Evolutionary conservation across 2,329 filamentous ascomycete species (phyloP).

Genomic region (Proliferodiscus dingleyae): DNA sequence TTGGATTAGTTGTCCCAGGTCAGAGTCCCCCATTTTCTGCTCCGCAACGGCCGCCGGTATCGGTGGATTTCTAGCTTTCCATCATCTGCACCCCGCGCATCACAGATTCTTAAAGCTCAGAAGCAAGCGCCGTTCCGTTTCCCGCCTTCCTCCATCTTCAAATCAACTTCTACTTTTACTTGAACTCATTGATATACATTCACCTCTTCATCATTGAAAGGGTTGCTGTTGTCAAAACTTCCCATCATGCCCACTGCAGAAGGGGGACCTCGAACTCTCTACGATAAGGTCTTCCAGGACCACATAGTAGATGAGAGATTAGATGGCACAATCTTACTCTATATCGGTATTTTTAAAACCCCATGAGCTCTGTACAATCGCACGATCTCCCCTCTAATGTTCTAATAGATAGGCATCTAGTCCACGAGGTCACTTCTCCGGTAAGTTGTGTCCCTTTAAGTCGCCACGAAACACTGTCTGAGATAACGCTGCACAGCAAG

Average conservation of each 20-base stretch:
- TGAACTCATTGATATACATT: too few species aligned
- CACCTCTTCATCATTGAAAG: too few species aligned
- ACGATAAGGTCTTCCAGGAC: conserved; percentile 94
- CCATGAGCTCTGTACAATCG: conserved; percentile 1
- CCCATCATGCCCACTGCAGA: conserved; percentile 70
- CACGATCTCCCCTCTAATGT: conserved; percentile 25
- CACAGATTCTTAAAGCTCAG: neutral
- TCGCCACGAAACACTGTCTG: conserved; percentile 13
- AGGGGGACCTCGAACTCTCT: conserved; percentile 74
- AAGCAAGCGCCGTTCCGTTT: neutral
- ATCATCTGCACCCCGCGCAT: neutral
- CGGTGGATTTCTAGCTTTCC: neutral
- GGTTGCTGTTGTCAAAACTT: too few species aligned
- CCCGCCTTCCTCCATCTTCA: neutral
- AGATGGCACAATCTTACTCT: conserved; percentile 86
- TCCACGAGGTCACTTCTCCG: conserved; percentile 97
- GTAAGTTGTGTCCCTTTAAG: conserved; percentile 44
- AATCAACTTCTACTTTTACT: too few species aligned
- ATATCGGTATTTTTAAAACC: conserved; percentile 67
- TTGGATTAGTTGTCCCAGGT: too few species aligned
- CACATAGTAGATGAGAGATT: conserved; percentile 95
- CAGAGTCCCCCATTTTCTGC: too few species aligned
- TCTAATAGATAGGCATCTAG: conserved; percentile 76
- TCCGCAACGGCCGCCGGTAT: neutral
- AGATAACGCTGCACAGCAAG: conserved; percentile 59